Evolutionary conservation across 2,329 filamentous ascomycete species (phyloP).

Genomic region (Trichoderma lentiforme): DNA sequence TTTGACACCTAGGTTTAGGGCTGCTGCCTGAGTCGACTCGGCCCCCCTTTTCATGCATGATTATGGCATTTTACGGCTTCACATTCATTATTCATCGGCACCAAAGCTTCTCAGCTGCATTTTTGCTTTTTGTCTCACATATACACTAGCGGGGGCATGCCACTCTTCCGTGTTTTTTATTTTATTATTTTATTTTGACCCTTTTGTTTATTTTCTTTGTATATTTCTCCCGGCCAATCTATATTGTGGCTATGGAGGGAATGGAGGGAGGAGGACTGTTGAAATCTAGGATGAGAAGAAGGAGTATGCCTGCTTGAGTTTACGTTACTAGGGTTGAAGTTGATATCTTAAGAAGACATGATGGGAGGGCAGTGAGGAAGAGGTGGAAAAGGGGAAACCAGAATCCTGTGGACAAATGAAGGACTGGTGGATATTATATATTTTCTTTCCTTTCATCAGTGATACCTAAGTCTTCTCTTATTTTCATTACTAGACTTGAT

Average conservation of each 20-base stretch:
- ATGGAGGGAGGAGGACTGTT: background rate
- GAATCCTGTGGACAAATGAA: background rate
- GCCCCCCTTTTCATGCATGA: constrained; percentile 1
- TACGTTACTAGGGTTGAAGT: background rate
- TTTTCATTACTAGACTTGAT: background rate
- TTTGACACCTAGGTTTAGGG: background rate
- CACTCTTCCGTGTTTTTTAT: background rate
- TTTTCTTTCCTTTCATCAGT: constrained; percentile 10
- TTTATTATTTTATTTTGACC: background rate
- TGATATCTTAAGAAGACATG: background rate
- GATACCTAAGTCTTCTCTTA: constrained; percentile 16
- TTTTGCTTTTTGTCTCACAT: background rate
- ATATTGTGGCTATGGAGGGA: background rate
- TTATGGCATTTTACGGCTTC: constrained; percentile 16
- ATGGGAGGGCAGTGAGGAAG: background rate
- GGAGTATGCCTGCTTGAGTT: background rate
- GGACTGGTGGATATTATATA: constrained; percentile 3
- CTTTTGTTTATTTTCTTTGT: background rate
- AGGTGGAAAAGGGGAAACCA: background rate
- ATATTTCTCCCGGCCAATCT: background rate
- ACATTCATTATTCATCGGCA: constrained; percentile 10
- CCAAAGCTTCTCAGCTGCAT: constrained; percentile 1
- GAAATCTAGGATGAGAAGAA: background rate
- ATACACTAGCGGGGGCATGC: constrained; percentile 11
- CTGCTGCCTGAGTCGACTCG: constrained; percentile 8